These are phyloP conservation scores for Solanum appendiculatum DNA, from an alignment of 257 asterid species.

Conservation along the genomic window DNA sequence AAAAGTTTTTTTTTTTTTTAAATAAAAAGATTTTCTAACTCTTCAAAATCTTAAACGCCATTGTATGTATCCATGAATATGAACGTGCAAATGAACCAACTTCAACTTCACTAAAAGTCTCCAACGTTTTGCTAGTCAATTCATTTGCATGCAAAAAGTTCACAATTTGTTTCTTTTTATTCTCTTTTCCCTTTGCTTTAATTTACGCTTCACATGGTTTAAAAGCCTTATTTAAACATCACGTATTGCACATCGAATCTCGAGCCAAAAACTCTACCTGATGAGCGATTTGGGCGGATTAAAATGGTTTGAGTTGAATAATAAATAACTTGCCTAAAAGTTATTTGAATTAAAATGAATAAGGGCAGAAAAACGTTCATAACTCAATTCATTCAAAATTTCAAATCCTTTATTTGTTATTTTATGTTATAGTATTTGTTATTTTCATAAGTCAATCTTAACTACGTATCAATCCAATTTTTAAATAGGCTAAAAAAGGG, in stretches of 20 bases:
- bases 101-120: background rate
- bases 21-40: background rate
- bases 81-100: background rate
- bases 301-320: background rate
- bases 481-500: background rate
- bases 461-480: background rate
- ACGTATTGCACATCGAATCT: background rate
- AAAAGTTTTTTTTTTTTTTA: background rate
- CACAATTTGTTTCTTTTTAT: background rate
- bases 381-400: background rate
- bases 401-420: background rate
- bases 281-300: background rate
- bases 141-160: background rate
- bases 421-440: background rate
- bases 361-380: too few species aligned
- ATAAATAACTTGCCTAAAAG: background rate
- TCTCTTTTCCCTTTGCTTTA: background rate
- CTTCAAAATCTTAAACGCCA: background rate
- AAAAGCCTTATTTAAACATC: background rate
- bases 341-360: background rate
- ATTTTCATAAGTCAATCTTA: accelerated
- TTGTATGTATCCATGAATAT: background rate
- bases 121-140: background rate
- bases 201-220: background rate
- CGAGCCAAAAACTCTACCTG: background rate